A percentile compares a stretch with the other conserved stretches of the same genome.
Conservation (phyloP, 441 rosid species). For the Iberis amara region DNA sequence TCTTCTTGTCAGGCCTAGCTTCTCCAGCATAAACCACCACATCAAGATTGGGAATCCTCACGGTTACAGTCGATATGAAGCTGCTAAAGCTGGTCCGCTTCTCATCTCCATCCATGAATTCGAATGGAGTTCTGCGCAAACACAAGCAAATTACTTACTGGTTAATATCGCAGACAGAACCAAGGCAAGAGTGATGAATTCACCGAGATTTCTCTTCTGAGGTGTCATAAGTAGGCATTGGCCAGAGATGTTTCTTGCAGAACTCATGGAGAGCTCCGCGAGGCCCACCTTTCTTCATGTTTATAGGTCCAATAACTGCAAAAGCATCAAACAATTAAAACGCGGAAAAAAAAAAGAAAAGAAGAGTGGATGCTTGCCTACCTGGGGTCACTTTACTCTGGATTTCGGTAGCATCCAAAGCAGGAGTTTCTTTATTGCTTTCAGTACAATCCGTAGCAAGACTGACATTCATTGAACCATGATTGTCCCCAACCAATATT, state of each 20-base stretch:
- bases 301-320: conserved; percentile 44
- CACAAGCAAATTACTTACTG: conserved; percentile 4
- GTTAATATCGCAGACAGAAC: not conserved
- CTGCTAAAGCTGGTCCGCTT: conserved; percentile 44
- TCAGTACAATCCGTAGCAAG: conserved; percentile 6
- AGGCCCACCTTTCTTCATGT: conserved; percentile 78
- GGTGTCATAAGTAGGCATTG: conserved; percentile 53
- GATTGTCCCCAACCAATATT: conserved; percentile 34
- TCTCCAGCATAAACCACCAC: conserved; percentile 50
- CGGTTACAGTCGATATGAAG: conserved; percentile 44
- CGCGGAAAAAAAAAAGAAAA: not conserved
- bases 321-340: not conserved
- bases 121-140: conserved; percentile 42
- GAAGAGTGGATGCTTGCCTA: conserved; percentile 15
- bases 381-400: conserved; percentile 18
- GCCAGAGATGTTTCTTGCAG: conserved; percentile 73
- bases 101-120: conserved; percentile 42
- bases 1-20: conserved; percentile 74
- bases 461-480: conserved; percentile 26
- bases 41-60: conserved; percentile 50
- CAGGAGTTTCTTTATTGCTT: conserved; percentile 25
- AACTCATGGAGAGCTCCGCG: conserved; percentile 54
- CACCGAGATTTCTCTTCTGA: conserved; percentile 57
- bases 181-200: not conserved
- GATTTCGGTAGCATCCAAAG: conserved; percentile 23